phyloP scores from a whole-genome alignment of 768 basidiomycete species.

The Guyanaporus albipodus region DNA sequence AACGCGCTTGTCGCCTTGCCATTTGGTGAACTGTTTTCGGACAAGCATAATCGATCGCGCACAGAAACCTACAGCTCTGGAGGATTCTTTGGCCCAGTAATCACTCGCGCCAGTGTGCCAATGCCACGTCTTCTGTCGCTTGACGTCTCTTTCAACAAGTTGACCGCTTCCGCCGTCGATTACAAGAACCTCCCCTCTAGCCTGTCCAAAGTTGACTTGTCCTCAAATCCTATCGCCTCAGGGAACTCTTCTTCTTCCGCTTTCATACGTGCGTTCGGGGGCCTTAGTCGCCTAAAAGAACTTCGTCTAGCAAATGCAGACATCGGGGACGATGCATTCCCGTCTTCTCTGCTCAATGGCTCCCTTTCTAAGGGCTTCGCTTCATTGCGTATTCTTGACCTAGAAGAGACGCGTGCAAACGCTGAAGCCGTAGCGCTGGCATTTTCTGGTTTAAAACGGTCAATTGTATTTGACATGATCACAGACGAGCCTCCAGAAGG shows the following conservation, averaged over 20 bases:
- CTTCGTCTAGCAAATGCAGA: slow-evolving; percentile 52
- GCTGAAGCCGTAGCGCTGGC: slow-evolving; percentile 42
- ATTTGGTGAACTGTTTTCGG: slow-evolving; percentile 55
- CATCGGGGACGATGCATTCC: slow-evolving; percentile 59
- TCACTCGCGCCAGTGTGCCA: slow-evolving; percentile 59
- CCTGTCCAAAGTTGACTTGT: slow-evolving; percentile 58
- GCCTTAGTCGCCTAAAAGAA: slow-evolving; percentile 52
- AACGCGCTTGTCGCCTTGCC: slow-evolving; percentile 61
- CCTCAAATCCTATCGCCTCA: slow-evolving; percentile 60
- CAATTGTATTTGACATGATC: slow-evolving; percentile 52
- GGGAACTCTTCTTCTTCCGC: slow-evolving; percentile 22
- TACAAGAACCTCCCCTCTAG: slow-evolving; percentile 45
- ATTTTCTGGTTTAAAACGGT: slow-evolving; percentile 46
- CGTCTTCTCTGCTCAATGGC: slow-evolving; percentile 22
- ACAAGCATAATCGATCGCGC: slow-evolving; percentile 17
- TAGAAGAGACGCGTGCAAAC: slow-evolving; percentile 62
- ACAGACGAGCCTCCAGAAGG: slow-evolving; percentile 52
- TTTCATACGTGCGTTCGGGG: slow-evolving; percentile 45
- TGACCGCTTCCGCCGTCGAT: slow-evolving; percentile 55
- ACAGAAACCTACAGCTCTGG: slow-evolving; percentile 35
- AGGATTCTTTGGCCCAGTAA: slow-evolving; percentile 60
- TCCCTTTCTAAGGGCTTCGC: slow-evolving; percentile 40
- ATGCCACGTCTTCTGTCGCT: slow-evolving; percentile 64
- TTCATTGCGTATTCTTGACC: slow-evolving; percentile 52
- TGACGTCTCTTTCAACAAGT: slow-evolving; percentile 64